These are phyloP conservation scores for Xerocomus amazonicus DNA, from an alignment of 1,284 basidiomycete species.

Conservation along the genomic window DNA sequence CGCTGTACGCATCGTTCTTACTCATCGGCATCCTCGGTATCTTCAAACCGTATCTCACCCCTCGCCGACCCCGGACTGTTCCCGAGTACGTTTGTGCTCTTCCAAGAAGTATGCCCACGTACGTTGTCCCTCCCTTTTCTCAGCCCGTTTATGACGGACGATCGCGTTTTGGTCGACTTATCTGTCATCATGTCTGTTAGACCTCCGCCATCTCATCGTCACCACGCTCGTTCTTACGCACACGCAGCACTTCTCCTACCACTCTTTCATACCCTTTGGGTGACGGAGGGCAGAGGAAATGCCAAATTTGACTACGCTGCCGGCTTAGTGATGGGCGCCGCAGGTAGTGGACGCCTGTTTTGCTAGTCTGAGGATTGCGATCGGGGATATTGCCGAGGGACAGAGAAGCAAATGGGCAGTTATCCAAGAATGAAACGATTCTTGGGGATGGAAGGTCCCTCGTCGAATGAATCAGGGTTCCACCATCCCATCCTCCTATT, in stretches of 20 bases:
- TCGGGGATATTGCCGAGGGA: conserved; percentile 54
- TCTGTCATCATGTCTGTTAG: conserved; percentile 41
- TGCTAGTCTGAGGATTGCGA: conserved; percentile 70
- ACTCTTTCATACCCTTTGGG: conserved; percentile 90
- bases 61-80: conserved; percentile 88
- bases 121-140: conserved; percentile 31
- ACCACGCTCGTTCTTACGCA: conserved; percentile 84
- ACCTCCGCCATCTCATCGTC: conserved; percentile 84
- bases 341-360: conserved; percentile 79
- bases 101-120: conserved; percentile 85
- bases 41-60: conserved; percentile 90
- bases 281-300: conserved; percentile 89
- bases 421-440: conserved; percentile 24
- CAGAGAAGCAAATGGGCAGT: conserved; percentile 28
- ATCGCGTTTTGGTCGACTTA: conserved; percentile 44
- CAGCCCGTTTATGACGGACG: not conserved
- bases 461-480: no score
- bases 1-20: conserved; percentile 77
- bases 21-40: conserved; percentile 76
- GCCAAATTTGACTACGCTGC: conserved; percentile 99
- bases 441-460: no score
- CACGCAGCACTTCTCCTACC: conserved; percentile 88
- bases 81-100: conserved; percentile 74
- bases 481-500: no score
- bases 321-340: conserved; percentile 89